Base-by-base conservation (phyloP, 768 basidiomycete species). In the Xanthoconium purpureum region DNA sequence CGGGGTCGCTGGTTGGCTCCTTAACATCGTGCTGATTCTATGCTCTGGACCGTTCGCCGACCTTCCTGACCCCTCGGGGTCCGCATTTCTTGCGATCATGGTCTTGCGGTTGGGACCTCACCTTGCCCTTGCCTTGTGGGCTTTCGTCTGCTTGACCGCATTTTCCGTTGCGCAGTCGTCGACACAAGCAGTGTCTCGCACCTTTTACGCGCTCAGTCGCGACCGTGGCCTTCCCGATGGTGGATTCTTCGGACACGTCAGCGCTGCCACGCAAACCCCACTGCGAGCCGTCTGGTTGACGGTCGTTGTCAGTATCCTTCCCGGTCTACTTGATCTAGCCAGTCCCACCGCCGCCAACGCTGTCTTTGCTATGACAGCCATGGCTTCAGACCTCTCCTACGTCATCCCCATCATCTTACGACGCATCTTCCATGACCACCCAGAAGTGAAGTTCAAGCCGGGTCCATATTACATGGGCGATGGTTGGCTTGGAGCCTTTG, bases 391-490 rank as follows among this genome's bases (percentile, higher is more conserved):
- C 62, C 66, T 81, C 11, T 80, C 78, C 40, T 84, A 85, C 63
- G 77, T 83, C 57, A 82, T 84, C 54, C 83, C 84, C 20, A 77
- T 84, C 63, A 69, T 80, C 59, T 73, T 78, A 57, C 76, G 83
- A 46, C 75, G 84, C 44, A 63, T 75, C 50, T 84, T 75, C 65
- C 70, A 73, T 56, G 75, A 75, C 56, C 83, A 85, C 63, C 81
- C 81, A 0, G 84, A 84, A 50, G 84, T 85, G 47, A 63, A 71
- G 36, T 85, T 85, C 74, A 76, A 73, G 38, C 84, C 84, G 0
- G 84, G 84, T 9, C 84, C 84, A 15, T 85, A 81, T 68, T 84
- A 82, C 70, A 76, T 85, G 76, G 78, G 82, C 24, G 74, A 78
- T 50, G 80, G 81, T 2, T 60, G 72, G 55, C 57, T 82, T 13